Base-by-base conservation (phyloP, 805 yeast species). In the Scheffersomyces amazonensis region DNA sequence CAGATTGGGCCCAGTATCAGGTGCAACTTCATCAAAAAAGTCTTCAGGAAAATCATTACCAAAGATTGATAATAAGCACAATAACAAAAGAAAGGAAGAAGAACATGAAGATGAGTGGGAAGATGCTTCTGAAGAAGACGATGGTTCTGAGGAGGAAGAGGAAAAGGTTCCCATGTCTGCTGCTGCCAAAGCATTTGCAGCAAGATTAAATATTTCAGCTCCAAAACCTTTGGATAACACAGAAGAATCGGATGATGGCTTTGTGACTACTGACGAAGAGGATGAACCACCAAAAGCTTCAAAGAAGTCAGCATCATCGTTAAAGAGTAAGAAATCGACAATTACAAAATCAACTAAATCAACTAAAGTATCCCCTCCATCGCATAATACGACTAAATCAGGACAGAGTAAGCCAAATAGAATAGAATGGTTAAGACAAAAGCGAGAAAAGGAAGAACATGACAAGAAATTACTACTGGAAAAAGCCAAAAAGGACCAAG, bases 131-230 rank as follows among this genome's bases (percentile, higher is more conserved):
- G 37, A 33, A 16, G 22, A 23, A 12, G 21, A 18, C 20, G 34
- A 35, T 11, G 37, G 37, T 21, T 35, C 34, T 16, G 31, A 28
- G n/a, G 40, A 36, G 5, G 46, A 48, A 5, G 49, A 46, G 9
- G 51, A 44, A 15, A 39, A 35, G 17, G 50, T 48, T 1, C 60
- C 62, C 2, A 53, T 62, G 64, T 45, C 61, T 0, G 52, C 48
- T 2, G 69, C 69, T 3, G 70, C 58, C 3, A 46, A 44, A 39
- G 47, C 58, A 10, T 50, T 66, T 36, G 70, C 70, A 2, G 51
- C 60, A 3, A 52, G 69, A 23, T 34, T 63, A 32, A n/a, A n/a
- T n/a, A n/a, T n/a, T n/a, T n/a, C n/a, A n/a, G n/a, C n/a, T n/a
- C n/a, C n/a, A n/a, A n/a, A n/a, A n/a, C n/a, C n/a, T n/a, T n/a